Evolutionary conservation across 306 rosid species (phyloP).

Genomic region (Quercus glauca): DNA sequence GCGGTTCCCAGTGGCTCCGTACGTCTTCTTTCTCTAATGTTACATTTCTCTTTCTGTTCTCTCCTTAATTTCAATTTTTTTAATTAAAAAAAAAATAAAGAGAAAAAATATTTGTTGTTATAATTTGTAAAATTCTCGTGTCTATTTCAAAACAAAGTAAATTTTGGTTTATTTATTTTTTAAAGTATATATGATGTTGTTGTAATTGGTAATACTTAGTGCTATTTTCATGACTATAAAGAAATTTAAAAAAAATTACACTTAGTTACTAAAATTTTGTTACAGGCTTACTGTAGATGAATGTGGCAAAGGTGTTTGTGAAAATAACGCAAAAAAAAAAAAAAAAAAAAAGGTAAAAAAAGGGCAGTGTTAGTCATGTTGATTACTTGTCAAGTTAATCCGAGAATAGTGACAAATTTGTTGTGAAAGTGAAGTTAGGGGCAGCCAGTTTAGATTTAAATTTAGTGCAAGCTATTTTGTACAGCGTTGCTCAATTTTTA

Average conservation of each 20-base stretch:
- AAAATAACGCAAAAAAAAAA: background rate
- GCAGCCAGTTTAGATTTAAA: background rate
- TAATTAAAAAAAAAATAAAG: too few species aligned
- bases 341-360: too few species aligned
- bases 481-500: background rate
- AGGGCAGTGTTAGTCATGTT: background rate
- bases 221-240: background rate
- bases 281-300: background rate
- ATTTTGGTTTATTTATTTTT: background rate
- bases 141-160: background rate
- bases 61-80: background rate
- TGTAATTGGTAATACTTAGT: background rate
- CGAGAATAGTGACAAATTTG: background rate
- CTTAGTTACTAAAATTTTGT: background rate
- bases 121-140: background rate
- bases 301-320: background rate
- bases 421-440: background rate
- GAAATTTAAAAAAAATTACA: background rate
- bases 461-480: background rate
- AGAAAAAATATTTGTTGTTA: background rate
- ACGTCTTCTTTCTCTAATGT: background rate
- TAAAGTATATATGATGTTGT: background rate
- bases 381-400: background rate
- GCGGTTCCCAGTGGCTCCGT: conserved; percentile 93
- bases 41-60: background rate